Evolutionary conservation across 345 rosid genomes (phyloP).

Genomic region (Mercurialis annua): DNA sequence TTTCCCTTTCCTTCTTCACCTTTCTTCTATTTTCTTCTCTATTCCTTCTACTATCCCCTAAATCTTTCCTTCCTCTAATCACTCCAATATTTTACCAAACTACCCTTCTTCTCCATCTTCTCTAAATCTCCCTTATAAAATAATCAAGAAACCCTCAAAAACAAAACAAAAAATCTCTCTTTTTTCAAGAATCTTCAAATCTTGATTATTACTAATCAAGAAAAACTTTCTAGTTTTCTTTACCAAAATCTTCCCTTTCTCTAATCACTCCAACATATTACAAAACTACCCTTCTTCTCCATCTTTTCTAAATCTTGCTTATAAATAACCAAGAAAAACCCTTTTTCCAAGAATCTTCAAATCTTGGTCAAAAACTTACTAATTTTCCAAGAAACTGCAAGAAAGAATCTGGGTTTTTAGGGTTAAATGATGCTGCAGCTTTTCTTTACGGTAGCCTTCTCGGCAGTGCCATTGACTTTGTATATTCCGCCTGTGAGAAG

Average conservation of each 20-base stretch:
- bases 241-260: not conserved
- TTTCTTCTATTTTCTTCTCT: not conserved
- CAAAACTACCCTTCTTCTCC: not conserved
- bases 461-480: constrained; percentile 81
- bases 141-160: no score
- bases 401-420: not conserved
- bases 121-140: no score
- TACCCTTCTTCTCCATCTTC: not conserved
- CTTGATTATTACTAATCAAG: no score
- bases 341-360: no score
- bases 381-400: not conserved
- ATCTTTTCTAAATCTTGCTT: not conserved
- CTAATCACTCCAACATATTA: not conserved
- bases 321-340: not conserved
- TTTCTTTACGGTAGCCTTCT: constrained; percentile 80
- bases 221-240: not conserved
- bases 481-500: constrained; percentile 82
- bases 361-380: no score
- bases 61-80: not conserved
- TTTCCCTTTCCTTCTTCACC: not conserved
- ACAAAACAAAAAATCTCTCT: no score
- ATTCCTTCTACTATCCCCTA: not conserved
- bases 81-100: not conserved
- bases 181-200: no score
- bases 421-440: constrained; percentile 50